Evolutionary conservation across 805 yeast species (phyloP).

Genomic region (Metschnikowia continentalis): DNA sequence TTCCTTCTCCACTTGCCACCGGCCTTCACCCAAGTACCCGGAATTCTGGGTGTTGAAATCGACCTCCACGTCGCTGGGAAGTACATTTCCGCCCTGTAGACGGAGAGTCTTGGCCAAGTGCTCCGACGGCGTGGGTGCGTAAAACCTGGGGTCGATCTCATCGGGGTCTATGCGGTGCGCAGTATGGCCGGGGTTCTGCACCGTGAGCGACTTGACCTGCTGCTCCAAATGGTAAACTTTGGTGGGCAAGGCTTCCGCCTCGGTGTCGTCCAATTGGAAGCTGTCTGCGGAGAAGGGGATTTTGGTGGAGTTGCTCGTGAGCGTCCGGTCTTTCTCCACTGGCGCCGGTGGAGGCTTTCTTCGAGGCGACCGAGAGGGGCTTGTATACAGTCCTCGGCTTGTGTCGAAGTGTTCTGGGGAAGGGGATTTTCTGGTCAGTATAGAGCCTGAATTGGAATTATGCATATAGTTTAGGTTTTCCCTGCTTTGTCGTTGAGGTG

Average conservation of each 20-base stretch:
- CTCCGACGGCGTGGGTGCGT: slow-evolving; percentile 49
- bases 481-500: neutral
- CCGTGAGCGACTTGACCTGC: slow-evolving; percentile 30
- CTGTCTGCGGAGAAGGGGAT: slow-evolving; percentile 43
- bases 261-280: slow-evolving; percentile 32
- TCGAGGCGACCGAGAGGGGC: neutral
- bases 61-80: slow-evolving; percentile 19
- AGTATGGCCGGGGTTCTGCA: slow-evolving; percentile 13
- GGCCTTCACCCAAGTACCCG: slow-evolving; percentile 42
- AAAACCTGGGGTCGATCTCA: slow-evolving; percentile 30
- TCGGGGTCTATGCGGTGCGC: slow-evolving; percentile 12
- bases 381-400: neutral
- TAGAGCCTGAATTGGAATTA: neutral
- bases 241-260: slow-evolving; percentile 28
- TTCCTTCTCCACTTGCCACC: slow-evolving; percentile 14
- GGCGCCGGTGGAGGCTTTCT: slow-evolving; percentile 18
- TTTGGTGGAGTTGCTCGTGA: slow-evolving; percentile 17
- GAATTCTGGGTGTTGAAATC: slow-evolving; percentile 31
- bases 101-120: slow-evolving; percentile 25
- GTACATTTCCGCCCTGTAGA: slow-evolving; percentile 20
- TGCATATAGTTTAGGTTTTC: neutral
- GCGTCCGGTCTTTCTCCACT: neutral
- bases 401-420: neutral
- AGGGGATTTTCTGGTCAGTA: too few species aligned
- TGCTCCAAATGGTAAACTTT: slow-evolving; percentile 34